These are phyloP conservation scores for Rhizophlyctis rosea DNA, from an alignment of 192 early-diverging fungal species.

Conservation along the genomic window DNA sequence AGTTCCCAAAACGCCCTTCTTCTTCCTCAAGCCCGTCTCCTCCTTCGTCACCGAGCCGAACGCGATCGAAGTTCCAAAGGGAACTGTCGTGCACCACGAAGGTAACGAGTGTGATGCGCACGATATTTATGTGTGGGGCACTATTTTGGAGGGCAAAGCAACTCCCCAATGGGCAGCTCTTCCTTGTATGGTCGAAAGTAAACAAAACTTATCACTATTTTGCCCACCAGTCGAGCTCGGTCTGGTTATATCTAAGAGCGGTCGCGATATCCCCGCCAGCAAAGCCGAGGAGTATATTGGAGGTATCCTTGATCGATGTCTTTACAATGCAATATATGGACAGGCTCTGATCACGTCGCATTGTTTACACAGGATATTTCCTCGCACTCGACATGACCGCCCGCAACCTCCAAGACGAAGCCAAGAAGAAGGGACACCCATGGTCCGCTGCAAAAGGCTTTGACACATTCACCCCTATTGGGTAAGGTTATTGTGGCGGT, in stretches of 20 bases:
- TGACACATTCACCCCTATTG: slow-evolving; percentile 92
- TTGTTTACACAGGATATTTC: slow-evolving; percentile 66
- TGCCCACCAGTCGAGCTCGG: slow-evolving; percentile 92
- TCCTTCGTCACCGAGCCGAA: slow-evolving; percentile 57
- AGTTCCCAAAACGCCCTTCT: slow-evolving; percentile 84
- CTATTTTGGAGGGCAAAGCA: too few relatives aligned
- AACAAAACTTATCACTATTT: too few relatives aligned
- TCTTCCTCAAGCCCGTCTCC: slow-evolving; percentile 92
- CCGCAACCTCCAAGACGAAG: slow-evolving; percentile 80
- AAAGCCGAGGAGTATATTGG: slow-evolving; percentile 65
- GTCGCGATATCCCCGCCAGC: slow-evolving; percentile 64
- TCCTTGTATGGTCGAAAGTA: too few relatives aligned
- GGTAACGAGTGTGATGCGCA: slow-evolving; percentile 28
- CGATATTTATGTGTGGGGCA: too few relatives aligned
- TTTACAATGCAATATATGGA: too few relatives aligned
- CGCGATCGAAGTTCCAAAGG: slow-evolving; percentile 76
- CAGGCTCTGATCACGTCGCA: slow-evolving; percentile 32
- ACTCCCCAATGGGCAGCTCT: too few relatives aligned
- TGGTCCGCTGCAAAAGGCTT: slow-evolving; percentile 94
- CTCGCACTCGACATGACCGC: slow-evolving; percentile 93
- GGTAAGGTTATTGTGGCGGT: too few relatives aligned
- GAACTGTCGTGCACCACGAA: slow-evolving; percentile 82
- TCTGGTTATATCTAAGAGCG: slow-evolving; percentile 81
- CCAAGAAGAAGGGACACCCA: slow-evolving; percentile 79
- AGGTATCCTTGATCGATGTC: slow-evolving; percentile 1